Percentiles rank a stretch among this genome's conserved stretches.
Evolutionary conservation across 2,329 filamentous ascomycete species (phyloP).

Genomic region (Aspergillus fischeri): DNA sequence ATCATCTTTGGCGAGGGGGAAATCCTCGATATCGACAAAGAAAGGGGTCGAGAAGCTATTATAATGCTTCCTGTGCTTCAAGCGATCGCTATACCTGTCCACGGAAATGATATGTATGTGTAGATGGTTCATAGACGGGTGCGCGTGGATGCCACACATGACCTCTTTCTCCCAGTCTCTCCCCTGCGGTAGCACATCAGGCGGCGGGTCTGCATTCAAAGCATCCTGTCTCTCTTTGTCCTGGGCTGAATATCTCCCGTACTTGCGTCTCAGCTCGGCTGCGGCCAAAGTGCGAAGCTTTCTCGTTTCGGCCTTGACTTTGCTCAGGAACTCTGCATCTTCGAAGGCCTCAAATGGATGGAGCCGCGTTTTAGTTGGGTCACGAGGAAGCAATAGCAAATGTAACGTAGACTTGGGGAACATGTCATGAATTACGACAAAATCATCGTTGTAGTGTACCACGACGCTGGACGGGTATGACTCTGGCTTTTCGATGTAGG

Average conservation of each 20-base stretch:
- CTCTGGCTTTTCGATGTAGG: slow-evolving; percentile 63
- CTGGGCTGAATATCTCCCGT: slow-evolving; percentile 58
- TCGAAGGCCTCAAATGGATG: slow-evolving; percentile 77
- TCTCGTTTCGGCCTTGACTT: slow-evolving; percentile 57
- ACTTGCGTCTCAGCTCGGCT: slow-evolving; percentile 66
- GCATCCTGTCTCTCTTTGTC: slow-evolving; percentile 64
- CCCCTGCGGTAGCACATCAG: slow-evolving; percentile 60
- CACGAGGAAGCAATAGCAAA: slow-evolving; percentile 79
- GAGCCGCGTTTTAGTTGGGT: slow-evolving; percentile 53
- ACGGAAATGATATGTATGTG: slow-evolving; percentile 83
- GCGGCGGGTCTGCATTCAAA: slow-evolving; percentile 52
- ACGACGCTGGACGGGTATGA: slow-evolving; percentile 57
- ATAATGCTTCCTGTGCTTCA: slow-evolving; percentile 85
- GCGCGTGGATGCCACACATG: slow-evolving; percentile 74
- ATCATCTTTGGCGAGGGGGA: slow-evolving; percentile 68
- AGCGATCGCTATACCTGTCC: slow-evolving; percentile 67
- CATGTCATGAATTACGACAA: slow-evolving; percentile 74
- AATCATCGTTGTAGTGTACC: slow-evolving; percentile 63
- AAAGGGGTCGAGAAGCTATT: slow-evolving; percentile 87
- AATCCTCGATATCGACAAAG: slow-evolving; percentile 71
- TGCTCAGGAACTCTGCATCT: slow-evolving; percentile 63
- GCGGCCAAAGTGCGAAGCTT: slow-evolving; percentile 65
- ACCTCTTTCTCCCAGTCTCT: slow-evolving; percentile 76
- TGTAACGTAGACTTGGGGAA: slow-evolving; percentile 86
- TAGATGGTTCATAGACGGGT: slow-evolving; percentile 86